These are phyloP conservation scores for Candida silvicultrix DNA, from an alignment of 805 yeast genomes.

Conservation along the genomic window DNA sequence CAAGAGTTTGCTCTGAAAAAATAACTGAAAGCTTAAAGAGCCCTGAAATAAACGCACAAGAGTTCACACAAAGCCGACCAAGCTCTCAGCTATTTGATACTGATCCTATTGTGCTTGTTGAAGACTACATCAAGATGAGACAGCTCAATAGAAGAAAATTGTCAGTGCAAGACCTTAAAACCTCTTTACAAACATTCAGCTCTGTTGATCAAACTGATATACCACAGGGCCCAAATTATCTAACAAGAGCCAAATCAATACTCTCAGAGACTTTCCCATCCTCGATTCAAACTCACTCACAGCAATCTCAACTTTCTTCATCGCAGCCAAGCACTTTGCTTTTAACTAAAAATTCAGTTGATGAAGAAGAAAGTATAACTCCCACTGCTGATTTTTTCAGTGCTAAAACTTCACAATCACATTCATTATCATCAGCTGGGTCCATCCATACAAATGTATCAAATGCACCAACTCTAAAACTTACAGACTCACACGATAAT, in stretches of 20 bases:
- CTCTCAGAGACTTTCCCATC: constrained; percentile 1
- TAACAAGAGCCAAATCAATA: constrained; percentile 11
- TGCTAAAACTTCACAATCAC: constrained; percentile 4
- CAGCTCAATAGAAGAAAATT: constrained; percentile 19
- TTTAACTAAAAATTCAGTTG: constrained; percentile 2
- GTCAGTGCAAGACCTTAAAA: constrained; percentile 29
- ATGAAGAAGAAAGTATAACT: not conserved
- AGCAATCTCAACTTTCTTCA: not conserved
- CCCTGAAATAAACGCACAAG: constrained; percentile 15
- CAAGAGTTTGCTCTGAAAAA: constrained; percentile 11
- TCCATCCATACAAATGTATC: constrained; percentile 1
- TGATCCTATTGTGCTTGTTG: constrained; percentile 40
- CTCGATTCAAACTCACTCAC: not conserved
- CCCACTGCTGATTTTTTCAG: constrained; percentile 3
- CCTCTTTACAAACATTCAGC: constrained; percentile 15
- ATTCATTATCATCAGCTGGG: not conserved
- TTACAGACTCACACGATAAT: not conserved
- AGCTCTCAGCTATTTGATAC: constrained; percentile 9
- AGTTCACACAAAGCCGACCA: constrained; percentile 3
- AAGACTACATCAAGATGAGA: constrained; percentile 43
- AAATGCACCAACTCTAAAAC: constrained; percentile 1
- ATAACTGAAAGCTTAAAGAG: constrained; percentile 6
- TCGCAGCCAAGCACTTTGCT: constrained; percentile 2
- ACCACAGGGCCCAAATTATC: constrained; percentile 4
- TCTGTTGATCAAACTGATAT: not conserved